phyloP scores from a whole-genome alignment of 2,329 filamentous ascomycete genomes.

The Colletotrichum tabaci region DNA sequence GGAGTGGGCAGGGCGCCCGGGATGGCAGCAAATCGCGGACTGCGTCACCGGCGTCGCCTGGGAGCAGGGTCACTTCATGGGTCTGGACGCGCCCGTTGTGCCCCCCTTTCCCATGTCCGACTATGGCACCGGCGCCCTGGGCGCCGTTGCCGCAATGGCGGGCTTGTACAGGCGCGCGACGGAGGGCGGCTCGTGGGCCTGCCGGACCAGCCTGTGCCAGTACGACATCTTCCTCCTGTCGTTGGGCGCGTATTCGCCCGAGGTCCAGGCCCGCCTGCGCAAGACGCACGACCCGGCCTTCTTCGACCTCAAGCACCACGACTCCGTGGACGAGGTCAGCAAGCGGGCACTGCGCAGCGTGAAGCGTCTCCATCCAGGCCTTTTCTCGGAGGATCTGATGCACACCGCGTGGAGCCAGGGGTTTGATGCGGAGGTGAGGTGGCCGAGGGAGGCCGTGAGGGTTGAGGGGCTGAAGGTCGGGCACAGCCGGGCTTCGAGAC shows the following conservation, averaged over 20 bases:
- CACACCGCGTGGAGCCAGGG: constrained; percentile 50
- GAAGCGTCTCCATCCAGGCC: constrained; percentile 54
- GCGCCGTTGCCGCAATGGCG: constrained; percentile 52
- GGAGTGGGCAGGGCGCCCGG: constrained; percentile 71
- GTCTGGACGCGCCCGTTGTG: constrained; percentile 69
- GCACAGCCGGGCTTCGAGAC: constrained; percentile 53
- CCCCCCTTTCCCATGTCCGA: constrained; percentile 70
- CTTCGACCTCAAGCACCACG: constrained; percentile 68
- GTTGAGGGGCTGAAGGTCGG: constrained; percentile 57
- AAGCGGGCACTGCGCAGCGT: constrained; percentile 68
- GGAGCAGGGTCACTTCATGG: constrained; percentile 68
- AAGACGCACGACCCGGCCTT: constrained; percentile 65
- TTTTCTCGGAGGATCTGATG: constrained; percentile 50
- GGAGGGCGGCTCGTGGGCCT: constrained; percentile 53
- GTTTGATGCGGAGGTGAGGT: constrained; percentile 53
- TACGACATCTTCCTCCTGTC: constrained; percentile 55
- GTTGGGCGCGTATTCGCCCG: constrained; percentile 62
- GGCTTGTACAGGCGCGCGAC: constrained; percentile 52
- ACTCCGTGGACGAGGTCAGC: constrained; percentile 72
- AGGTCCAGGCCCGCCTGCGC: constrained; percentile 63
- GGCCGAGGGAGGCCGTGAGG: constrained; percentile 56
- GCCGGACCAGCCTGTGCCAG: constrained; percentile 53
- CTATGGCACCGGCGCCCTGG: constrained; percentile 54
- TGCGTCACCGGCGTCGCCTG: constrained; percentile 68
- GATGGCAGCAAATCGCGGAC: constrained; percentile 77